Percentiles rank a stretch among this genome's conserved stretches.
These are phyloP conservation scores for Albatrellus sp. DNA, from an alignment of 1,284 basidiomycete genomes.

Conservation along the genomic window DNA sequence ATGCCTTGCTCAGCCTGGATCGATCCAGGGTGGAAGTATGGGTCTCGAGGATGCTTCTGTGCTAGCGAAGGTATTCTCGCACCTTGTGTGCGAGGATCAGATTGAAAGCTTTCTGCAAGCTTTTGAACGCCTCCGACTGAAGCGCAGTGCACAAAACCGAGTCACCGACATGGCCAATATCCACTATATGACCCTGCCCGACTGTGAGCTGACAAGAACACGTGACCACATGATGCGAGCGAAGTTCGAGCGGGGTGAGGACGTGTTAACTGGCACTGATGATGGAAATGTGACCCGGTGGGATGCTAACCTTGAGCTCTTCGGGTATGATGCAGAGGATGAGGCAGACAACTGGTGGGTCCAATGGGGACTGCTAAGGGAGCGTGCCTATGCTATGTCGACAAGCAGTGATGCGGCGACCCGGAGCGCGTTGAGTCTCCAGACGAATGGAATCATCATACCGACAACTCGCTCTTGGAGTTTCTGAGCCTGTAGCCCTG, in stretches of 20 bases:
- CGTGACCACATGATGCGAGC: conserved; percentile 31
- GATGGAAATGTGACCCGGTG: conserved; percentile 18
- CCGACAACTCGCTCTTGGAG: too few relatives aligned
- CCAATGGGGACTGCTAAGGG: conserved; percentile 21
- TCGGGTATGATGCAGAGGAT: conserved; percentile 24
- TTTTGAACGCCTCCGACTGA: conserved; percentile 36
- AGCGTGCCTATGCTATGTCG: conserved; percentile 15
- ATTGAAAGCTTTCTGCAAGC: conserved; percentile 38
- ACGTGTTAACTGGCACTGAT: conserved; percentile 19
- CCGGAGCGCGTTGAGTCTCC: too few relatives aligned
- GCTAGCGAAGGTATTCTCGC: conserved; percentile 44
- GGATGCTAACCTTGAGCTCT: conserved; percentile 16
- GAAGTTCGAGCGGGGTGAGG: conserved; percentile 24
- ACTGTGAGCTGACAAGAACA: conserved; percentile 23
- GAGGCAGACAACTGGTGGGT: conserved; percentile 26
- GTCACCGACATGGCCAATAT: conserved; percentile 25
- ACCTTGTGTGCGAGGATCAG: conserved; percentile 35
- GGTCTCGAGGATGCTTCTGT: conserved; percentile 45
- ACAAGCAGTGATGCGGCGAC: too few relatives aligned
- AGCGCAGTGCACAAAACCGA: conserved; percentile 25
- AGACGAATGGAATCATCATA: too few relatives aligned
- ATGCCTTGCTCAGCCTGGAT: conserved; percentile 42
- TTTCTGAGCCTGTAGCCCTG: too few relatives aligned
- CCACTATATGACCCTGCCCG: conserved; percentile 26
- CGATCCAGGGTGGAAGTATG: conserved; percentile 36